Base-by-base conservation (phyloP, 2,329 filamentous ascomycete genomes). In the Lecanoromycetidae sp. region DNA sequence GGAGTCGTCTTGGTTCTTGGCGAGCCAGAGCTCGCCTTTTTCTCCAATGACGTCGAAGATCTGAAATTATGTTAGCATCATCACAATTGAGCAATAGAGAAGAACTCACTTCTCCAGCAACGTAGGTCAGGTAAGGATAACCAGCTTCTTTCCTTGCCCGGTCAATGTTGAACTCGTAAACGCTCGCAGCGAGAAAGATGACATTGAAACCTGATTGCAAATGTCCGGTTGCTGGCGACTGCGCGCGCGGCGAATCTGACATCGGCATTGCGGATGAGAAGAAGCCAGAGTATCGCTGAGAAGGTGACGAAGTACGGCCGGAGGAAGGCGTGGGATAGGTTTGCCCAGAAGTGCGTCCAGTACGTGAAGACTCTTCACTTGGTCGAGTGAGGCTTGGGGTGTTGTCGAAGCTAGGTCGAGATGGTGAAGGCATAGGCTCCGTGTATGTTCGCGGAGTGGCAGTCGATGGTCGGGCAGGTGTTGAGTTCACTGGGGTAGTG, bases 101-200 rank as follows among this genome's bases (percentile, higher is more conserved):
- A 30, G 40, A 48, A 66, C 75, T 58, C 62, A 83, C 80, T 71
- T 98, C 91, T 55, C 91, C 91, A 44, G 88, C 85, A 56, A 90
- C 85, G 66, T 98, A 98, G 36, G 87, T 91, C 52, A 98, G 71
- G 62, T 98, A 98, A 17, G 90, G 88, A 65, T 94, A 96, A 20
- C 91, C 91, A 51, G 84, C 90, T 66, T 96, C 91, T 49, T 85
- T 80, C 57, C 94, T 86, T 22, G 87, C 84, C 20, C 84, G 86
- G 60, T 90, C 85, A 60, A 96, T 96, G 59, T 94, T 93, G 68
- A 96, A 98, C 63, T 96, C 88, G 61, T 94, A 96, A 26, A 96
- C 75, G 57, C 86, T 94, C 17, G 90, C 91, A 12, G 88, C 91
- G 15, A 95, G 73, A 73, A 94, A 98, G 37, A 96, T 70, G 6